Evolutionary conservation across 352 stramenopile species (phyloP).

Genomic region (Phytophthora colocasiae): DNA sequence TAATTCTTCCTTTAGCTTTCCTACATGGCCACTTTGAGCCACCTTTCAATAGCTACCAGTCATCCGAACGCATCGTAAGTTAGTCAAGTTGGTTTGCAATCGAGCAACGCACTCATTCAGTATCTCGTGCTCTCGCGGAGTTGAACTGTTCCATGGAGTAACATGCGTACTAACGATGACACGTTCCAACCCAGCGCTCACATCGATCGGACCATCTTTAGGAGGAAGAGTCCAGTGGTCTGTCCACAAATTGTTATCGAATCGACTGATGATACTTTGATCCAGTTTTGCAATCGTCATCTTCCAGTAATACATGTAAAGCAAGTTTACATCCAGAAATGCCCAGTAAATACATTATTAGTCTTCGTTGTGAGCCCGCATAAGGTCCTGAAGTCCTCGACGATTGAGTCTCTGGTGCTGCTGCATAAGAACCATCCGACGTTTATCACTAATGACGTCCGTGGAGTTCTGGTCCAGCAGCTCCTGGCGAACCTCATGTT

Average conservation of each 20-base stretch:
- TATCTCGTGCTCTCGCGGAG: constrained; percentile 24
- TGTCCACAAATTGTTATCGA: constrained; percentile 4
- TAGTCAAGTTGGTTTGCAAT: constrained; percentile 21
- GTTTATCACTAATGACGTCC: constrained; percentile 65
- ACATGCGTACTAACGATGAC: constrained; percentile 11
- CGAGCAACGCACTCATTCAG: constrained; percentile 26
- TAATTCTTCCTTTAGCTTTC: too few relatives aligned
- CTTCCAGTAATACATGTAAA: not conserved
- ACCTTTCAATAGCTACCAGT: too few relatives aligned
- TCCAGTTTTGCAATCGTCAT: not conserved
- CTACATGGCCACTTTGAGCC: too few relatives aligned
- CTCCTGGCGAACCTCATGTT: constrained; percentile 83
- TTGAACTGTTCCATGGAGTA: constrained; percentile 8
- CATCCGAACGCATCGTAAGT: constrained; percentile 15
- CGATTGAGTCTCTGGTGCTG: constrained; percentile 82
- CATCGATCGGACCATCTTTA: constrained; percentile 16
- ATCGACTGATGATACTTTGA: constrained; percentile 14
- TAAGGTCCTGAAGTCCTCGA: constrained; percentile 65
- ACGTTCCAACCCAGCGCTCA: constrained; percentile 2
- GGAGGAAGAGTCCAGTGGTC: not conserved
- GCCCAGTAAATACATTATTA: constrained; percentile 7
- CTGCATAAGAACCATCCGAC: constrained; percentile 75
- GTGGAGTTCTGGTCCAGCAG: constrained; percentile 72
- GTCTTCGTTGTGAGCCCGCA: constrained; percentile 35
- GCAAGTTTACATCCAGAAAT: too few relatives aligned